Evolutionary conservation across 1,284 basidiomycete genomes (phyloP).

Genomic region (Sphagnurus paluster): DNA sequence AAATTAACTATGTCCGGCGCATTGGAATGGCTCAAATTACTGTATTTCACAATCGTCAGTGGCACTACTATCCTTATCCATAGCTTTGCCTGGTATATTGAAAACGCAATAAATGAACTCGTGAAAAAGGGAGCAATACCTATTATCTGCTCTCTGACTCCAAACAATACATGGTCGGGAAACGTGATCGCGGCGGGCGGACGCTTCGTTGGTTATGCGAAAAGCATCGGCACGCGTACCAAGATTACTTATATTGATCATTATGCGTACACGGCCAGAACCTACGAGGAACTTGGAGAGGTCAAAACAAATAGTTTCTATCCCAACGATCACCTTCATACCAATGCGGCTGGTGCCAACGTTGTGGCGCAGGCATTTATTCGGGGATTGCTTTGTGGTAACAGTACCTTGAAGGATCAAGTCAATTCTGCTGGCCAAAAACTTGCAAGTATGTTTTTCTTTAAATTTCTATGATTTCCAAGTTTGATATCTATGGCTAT

Average conservation of each 20-base stretch:
- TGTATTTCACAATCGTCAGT: conserved; percentile 19
- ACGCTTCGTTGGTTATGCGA: conserved; percentile 47
- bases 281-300: conserved; percentile 41
- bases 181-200: conserved; percentile 33
- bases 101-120: conserved; percentile 41
- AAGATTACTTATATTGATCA: conserved; percentile 47
- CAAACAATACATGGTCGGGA: conserved; percentile 43
- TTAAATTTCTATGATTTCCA: background rate
- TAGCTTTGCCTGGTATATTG: conserved; percentile 41
- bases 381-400: conserved; percentile 35
- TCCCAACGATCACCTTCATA: conserved; percentile 50
- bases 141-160: conserved; percentile 50
- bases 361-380: conserved; percentile 47
- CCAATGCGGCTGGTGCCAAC: conserved; percentile 39
- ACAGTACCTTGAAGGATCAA: conserved; percentile 29
- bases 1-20: too few relatives aligned
- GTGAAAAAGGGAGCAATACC: conserved; percentile 46
- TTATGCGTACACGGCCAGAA: conserved; percentile 41
- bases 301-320: conserved; percentile 41
- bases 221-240: conserved; percentile 37
- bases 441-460: conserved; percentile 32
- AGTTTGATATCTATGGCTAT: background rate
- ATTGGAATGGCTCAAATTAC: background rate
- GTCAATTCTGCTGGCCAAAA: conserved; percentile 36
- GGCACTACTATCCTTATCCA: conserved; percentile 37